Base-by-base conservation (phyloP, 2,329 filamentous ascomycete genomes). In the Dichotomopilus funicola region DNA sequence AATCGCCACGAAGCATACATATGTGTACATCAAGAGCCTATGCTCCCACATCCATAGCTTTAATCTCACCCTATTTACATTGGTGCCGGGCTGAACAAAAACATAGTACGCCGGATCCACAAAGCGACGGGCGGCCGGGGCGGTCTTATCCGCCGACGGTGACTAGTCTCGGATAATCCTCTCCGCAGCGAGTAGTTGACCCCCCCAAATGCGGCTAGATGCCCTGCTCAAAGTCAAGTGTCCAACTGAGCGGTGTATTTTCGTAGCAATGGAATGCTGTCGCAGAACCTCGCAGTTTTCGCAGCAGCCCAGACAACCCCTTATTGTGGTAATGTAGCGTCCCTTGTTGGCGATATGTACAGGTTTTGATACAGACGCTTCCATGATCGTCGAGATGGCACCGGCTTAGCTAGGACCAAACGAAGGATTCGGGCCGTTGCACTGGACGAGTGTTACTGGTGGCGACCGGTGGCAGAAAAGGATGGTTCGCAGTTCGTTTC, bases 251-350 rank as follows among this genome's bases (percentile, higher is more conserved):
- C 83, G 46, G 87, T 85, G 49, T 91, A 77, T 59, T 91, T 83
- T 33, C 90, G 84, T 12, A 88, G 84, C 54, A 95, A 82, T 7
- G 88, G 89, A 61, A 96, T 86, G 0, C 89, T 94, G 71, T 96
- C 19, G 96, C 55, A 96, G 81, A 13, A 96, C 86, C 68, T 96
- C 91, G 52, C 91, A 84, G 65, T 92, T 94, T 72, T 96, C 91
- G 31, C 86, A 81, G 48, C 87, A 87, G 62, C 90, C 87, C 10
- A 96, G 78, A 27, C 92, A 77, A 54, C 79, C 79, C 36, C 89
- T 84, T 69, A 90, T 81, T 51, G 78, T 78, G 4, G 71, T 71
- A 35, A 96, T 74, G 1, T 82, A 80, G 33, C 83, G 79, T 52
- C 91, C 86, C 38, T 89, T 59, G 27, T 81, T 53, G 79, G 51